Evolutionary conservation across 768 basidiomycete species (phyloP), one percentile per base, ranked within the genome.

Genomic region (Suillus discolor): DNA sequence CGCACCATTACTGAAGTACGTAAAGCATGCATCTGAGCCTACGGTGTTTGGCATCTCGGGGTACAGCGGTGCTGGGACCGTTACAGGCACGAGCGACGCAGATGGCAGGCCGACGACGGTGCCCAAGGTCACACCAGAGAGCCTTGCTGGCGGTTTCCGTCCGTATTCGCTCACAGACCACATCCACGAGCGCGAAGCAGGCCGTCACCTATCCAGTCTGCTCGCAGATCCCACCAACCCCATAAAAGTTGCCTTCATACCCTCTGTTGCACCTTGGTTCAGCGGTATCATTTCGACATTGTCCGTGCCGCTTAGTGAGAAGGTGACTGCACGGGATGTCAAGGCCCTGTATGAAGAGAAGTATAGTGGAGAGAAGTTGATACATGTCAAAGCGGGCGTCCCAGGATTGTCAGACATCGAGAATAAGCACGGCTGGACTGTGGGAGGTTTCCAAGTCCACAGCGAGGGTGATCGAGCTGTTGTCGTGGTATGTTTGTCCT

Each of bases 161-260:
- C 90, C 96, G 8, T 99, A 99, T 79, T 73, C 94, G 0, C 80
- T 99, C 57, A 99, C 97, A 16, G 96, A 96, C 77, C 97, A 99
- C 79, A 97, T 99, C 73, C 97, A 99, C 82, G 97, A 99, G 77
- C 92, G 97, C 54, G 97, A 99, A 79, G 94, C 96, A 0, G 89
- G 90, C 3, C 81, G 81, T 69, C 97, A 97, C 77, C 88, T 99
- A 61, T 87, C 91, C 9, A 77, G 76, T 4, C 84, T 94, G 42
- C 79, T 89, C 47, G 69, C 77, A 16, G 69, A 75, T 23, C 72
- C 73, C 20, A 64, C 68, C 41, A 62, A 74, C 31, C 68, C 69
- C 54, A 70, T 90, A 62, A 85, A 89, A 70, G 73, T 98, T 60
- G 93, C 91, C 39, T 99, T 99, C 78, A 80, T 94, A 59, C 97